phyloP scores from a whole-genome alignment of 2,329 filamentous ascomycete genomes.

The Monosporascus sp. region DNA sequence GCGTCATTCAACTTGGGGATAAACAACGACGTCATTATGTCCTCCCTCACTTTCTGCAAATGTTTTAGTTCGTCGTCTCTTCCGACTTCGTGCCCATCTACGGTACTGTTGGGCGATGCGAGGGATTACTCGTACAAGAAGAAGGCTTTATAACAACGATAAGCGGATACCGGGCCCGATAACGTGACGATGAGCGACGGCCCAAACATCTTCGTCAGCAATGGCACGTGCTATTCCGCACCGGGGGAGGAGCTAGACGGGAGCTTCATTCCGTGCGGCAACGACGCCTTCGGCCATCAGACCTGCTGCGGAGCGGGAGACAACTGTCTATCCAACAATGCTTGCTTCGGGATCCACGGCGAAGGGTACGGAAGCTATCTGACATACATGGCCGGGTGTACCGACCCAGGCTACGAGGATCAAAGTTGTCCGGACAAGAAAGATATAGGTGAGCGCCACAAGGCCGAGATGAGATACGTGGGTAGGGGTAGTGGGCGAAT shows the following conservation, averaged over 20 bases:
- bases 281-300: slow-evolving; percentile 11
- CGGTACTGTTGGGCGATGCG: no score
- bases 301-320: slow-evolving; percentile 11
- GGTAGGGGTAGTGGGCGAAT: not conserved
- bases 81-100: no score
- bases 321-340: slow-evolving; percentile 10
- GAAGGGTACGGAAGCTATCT: slow-evolving; percentile 8
- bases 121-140: no score
- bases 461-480: no score
- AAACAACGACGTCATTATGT: no score
- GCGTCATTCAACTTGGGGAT: no score
- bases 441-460: slow-evolving; percentile 7
- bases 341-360: slow-evolving; percentile 10
- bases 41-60: no score
- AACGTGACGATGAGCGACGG: not conserved
- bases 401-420: slow-evolving; percentile 9
- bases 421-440: slow-evolving; percentile 7
- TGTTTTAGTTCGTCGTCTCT: no score
- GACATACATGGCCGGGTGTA: slow-evolving; percentile 13
- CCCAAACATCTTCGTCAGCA: slow-evolving; percentile 8
- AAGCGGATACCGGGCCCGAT: no score
- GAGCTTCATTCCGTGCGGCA: slow-evolving; percentile 14
- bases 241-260: slow-evolving; percentile 6
- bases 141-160: no score
- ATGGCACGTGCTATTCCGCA: slow-evolving; percentile 13